These are phyloP conservation scores for Mortierella sp. DNA, from an alignment of 371 early-diverging fungal genomes.

Conservation along the genomic window DNA sequence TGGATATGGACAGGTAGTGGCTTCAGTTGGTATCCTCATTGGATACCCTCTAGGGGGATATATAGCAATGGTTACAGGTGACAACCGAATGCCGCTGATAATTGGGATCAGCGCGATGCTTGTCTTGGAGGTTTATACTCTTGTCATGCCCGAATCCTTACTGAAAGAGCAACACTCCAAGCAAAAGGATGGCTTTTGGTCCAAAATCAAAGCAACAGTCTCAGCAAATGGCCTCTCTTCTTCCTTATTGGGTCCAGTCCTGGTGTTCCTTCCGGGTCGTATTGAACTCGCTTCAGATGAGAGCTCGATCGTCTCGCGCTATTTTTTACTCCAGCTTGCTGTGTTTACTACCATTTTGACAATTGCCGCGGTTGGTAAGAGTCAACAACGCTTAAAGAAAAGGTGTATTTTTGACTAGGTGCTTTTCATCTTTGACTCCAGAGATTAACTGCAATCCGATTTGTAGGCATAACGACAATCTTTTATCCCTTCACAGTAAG, in stretches of 20 bases:
- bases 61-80: slow-evolving; percentile 1
- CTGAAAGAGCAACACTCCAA: background rate
- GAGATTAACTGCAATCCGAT: background rate
- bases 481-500: too few species aligned
- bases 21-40: slow-evolving; percentile 16
- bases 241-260: slow-evolving; percentile 10
- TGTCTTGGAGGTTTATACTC: slow-evolving; percentile 7
- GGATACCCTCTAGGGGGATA: slow-evolving; percentile 11
- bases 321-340: slow-evolving; percentile 14
- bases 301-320: background rate
- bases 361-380: slow-evolving; percentile 20
- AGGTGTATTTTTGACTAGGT: too few species aligned
- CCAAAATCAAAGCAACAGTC: background rate
- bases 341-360: background rate
- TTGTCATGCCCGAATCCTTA: slow-evolving; percentile 21
- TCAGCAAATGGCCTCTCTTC: background rate
- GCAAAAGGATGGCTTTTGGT: background rate
- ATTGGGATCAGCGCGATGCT: background rate
- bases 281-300: slow-evolving; percentile 4
- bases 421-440: background rate
- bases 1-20: slow-evolving; percentile 21
- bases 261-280: slow-evolving; percentile 25
- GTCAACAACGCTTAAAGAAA: background rate
- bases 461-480: too few species aligned
- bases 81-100: slow-evolving; percentile 1